These are phyloP conservation scores for Acacia acuminata DNA, from an alignment of 306 rosid species.

Conservation along the genomic window DNA sequence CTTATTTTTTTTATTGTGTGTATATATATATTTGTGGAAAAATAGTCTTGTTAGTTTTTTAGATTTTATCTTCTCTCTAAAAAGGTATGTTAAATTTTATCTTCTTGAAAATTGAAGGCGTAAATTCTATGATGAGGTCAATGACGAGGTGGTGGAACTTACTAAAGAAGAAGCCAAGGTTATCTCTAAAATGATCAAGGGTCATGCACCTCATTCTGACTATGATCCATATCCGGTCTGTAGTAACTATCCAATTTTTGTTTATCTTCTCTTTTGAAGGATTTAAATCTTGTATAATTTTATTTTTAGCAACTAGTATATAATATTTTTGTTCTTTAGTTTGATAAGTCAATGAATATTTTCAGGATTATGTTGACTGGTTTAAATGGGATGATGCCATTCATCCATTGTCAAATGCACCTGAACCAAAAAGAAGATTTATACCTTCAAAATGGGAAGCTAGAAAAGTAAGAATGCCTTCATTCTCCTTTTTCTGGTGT, in stretches of 20 bases:
- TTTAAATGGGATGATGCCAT: constrained; percentile 86
- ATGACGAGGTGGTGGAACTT: constrained; percentile 77
- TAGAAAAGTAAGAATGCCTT: constrained; percentile 55
- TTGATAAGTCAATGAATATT: constrained; percentile 19
- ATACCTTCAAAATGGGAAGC: constrained; percentile 95
- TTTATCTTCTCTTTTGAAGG: constrained; percentile 15
- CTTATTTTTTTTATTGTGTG: not conserved
- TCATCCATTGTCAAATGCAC: constrained; percentile 89
- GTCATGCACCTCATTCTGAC: constrained; percentile 78
- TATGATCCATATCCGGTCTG: constrained; percentile 81
- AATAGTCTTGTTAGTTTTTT: constrained; percentile 3
- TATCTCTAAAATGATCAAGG: constrained; percentile 61
- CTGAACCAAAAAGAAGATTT: constrained; percentile 96
- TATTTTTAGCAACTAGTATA: constrained; percentile 10
- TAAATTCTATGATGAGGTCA: constrained; percentile 73
- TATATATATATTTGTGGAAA: not conserved
- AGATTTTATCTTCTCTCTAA: not conserved
- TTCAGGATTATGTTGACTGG: constrained; percentile 87
- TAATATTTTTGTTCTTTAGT: constrained; percentile 6
- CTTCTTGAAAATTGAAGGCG: constrained; percentile 56
- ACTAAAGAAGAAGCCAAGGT: constrained; percentile 68
- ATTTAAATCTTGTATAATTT: not conserved
- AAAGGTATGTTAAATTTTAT: constrained; percentile 26
- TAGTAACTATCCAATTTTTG: constrained; percentile 25
- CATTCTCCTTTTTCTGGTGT: not conserved